phyloP scores from a whole-genome alignment of 441 rosid species.

The Eruca vesicaria region DNA sequence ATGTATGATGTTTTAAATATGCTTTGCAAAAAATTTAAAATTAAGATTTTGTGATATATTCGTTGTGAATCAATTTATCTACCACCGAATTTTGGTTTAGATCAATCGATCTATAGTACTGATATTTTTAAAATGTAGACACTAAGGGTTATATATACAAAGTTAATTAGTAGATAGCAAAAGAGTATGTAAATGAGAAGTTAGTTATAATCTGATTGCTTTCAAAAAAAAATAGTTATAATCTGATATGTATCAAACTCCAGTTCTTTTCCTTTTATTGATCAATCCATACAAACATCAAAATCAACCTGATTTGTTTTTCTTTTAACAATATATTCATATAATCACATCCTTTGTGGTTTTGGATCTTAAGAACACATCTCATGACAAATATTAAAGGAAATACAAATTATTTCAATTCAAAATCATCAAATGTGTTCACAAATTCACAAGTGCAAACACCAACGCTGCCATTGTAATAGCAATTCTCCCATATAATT shows the following conservation, averaged over 20 bases:
- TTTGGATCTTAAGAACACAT: not conserved
- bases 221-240: too few relatives aligned
- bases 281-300: not conserved
- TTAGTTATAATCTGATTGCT: too few relatives aligned
- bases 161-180: not conserved
- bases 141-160: not conserved
- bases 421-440: not conserved
- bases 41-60: not conserved
- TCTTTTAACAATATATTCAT: too few relatives aligned
- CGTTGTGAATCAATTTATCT: not conserved
- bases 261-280: not conserved
- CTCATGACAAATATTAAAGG: not conserved
- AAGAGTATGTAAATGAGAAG: not conserved
- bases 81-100: not conserved
- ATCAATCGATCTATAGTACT: too few relatives aligned
- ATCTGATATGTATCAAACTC: not conserved
- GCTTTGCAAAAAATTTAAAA: not conserved
- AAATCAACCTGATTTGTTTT: not conserved
- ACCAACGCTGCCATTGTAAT: not conserved
- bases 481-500: slow-evolving; percentile 13
- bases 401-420: not conserved
- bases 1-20: too few relatives aligned
- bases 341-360: not conserved
- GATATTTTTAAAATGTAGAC: not conserved
- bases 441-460: slow-evolving; percentile 18